Base-by-base conservation (phyloP, 2,329 filamentous ascomycete species). In the Xylaria multiplex region DNA sequence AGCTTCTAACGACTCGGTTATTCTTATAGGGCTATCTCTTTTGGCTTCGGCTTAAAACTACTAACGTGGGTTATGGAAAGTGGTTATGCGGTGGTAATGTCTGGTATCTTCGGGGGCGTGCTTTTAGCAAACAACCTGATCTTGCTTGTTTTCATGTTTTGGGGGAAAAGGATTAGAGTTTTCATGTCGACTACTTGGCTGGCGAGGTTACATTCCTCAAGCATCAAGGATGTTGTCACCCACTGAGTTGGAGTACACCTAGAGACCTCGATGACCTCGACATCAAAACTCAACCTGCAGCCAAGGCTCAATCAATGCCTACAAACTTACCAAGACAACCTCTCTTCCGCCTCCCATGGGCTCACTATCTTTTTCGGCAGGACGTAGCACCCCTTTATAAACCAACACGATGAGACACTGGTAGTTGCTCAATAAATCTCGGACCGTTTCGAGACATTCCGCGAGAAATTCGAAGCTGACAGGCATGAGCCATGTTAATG, bases 21-120 rank as follows among this genome's bases (percentile, higher is more conserved):
- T 40, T 45, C 30, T 27, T 59, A 24, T 35, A 66, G 64, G 75
- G 82, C 83, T 14, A 85, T 86, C 65, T 83, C 80, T 60, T 86
- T 86, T 68, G 84, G 84, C 3, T 83, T 86, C 76, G 82, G 82
- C 3, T 70, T 84, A 52, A 79, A 84, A 68, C 71, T 86, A 59
- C 73, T 86, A n/a, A 79, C 83, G 60, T 86, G 84, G 84, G 81
- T 86, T 16, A 63, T 80, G 65, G 71, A 80, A 50, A 77, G 77
- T 32, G 84, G 84, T 2, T 86, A 85, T 70, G 80, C 79, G 2
- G 81, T 82, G 5, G 81, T 85, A 22, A 84, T 86, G 62, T 79
- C 81, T 1, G 84, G 83, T 0, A 82, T 83, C 11, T 86, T 86
- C 65, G 77, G 80, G 46, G 81, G 77, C 6, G 78, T 86, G n/a